Conservation (phyloP, 495 filamentous ascomycete genomes). For the Trichoderma virens region DNA sequence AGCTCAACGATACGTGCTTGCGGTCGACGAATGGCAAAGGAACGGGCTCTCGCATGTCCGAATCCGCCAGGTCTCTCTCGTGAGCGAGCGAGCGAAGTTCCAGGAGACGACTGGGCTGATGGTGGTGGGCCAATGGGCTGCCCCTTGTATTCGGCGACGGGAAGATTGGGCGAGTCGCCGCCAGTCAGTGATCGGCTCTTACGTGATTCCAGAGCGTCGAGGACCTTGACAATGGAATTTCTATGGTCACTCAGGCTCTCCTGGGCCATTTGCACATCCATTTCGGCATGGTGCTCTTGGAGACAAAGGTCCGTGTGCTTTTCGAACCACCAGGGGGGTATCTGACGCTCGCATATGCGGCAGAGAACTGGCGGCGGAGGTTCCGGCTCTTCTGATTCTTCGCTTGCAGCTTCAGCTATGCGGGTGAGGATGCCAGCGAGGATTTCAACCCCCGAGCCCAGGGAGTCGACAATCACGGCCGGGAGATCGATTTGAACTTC, state of each 20-base stretch:
- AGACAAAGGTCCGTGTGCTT: conserved; percentile 95
- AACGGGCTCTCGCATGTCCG: conserved; percentile 64
- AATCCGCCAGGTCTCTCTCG: conserved; percentile 72
- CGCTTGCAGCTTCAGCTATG: conserved; percentile 75
- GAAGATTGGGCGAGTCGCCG: conserved; percentile 37
- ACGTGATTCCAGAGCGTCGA: conserved; percentile 84
- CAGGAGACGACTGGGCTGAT: conserved; percentile 53
- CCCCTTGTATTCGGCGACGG: conserved; percentile 84
- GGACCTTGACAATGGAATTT: conserved; percentile 87
- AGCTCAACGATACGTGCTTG: conserved; percentile 89
- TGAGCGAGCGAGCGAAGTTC: conserved; percentile 55
- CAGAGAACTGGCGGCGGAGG: conserved; percentile 86
- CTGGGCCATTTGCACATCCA: conserved; percentile 93
- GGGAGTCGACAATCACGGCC: conserved; percentile 79
- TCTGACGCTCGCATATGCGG: conserved; percentile 94
- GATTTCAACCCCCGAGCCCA: conserved; percentile 91
- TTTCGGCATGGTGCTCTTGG: conserved; percentile 92
- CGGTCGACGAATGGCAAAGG: conserved; percentile 82
- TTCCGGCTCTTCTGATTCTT: conserved; percentile 70
- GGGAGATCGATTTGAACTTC: conserved; percentile 95
- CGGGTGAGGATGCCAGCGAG: conserved; percentile 87
- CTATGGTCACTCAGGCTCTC: conserved; percentile 91
- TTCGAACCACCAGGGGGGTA: conserved; percentile 99
- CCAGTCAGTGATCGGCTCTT: conserved; percentile 57
- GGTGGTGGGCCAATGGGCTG: conserved; percentile 71